Base-by-base conservation (phyloP, 2,329 filamentous ascomycete species). In the Mycogone perniciosa region DNA sequence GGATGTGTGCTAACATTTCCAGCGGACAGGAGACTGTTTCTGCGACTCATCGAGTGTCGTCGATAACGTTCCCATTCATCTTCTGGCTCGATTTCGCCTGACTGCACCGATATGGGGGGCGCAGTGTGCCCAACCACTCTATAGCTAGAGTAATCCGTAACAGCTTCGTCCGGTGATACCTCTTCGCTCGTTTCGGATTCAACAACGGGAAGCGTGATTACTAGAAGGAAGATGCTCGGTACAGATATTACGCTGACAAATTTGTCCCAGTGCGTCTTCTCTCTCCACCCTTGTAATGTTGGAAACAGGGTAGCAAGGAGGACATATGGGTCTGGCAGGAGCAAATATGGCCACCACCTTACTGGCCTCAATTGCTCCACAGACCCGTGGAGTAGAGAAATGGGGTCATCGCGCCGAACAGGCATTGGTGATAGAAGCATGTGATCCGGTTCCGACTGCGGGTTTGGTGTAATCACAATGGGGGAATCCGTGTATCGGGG, bases 181-280 rank as follows among this genome's bases (percentile, higher is more conserved):
- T 62, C 63, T 4, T 82, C 78, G 6, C 77, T 75, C 20, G 80
- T 76, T 39, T 80, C 78, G 1, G 80, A 80, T 60, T 97, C 92
- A 5, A 96, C 88, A 1, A 99, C 90, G 0, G 95, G 93, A 4
- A 99, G 69, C 0, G 93, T 99, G 43, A 93, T 82, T 1, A 92
- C 92, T 4, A 99, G 76, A 2, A 97, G 71, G 55, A 99, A 88
- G 35, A 99, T 89, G 59, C 87, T 95, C 1, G 91, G 88, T n/a
- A 89, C 85, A 6, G 91, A 91, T 35, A 95, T 77, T 8, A 93
- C 61, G 39, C 89, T 92, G 44, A 96, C 72, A 41, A 90, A 71
- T 62, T 88, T 90, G 60, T 92, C 91, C 82, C 85, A 89, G n/a
- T 86, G 67, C n/a, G 75, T 82, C 68, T 96, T 97, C 30, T 86